Conservation (phyloP, 768 basidiomycete species). For the Piloderma croceum region DNA sequence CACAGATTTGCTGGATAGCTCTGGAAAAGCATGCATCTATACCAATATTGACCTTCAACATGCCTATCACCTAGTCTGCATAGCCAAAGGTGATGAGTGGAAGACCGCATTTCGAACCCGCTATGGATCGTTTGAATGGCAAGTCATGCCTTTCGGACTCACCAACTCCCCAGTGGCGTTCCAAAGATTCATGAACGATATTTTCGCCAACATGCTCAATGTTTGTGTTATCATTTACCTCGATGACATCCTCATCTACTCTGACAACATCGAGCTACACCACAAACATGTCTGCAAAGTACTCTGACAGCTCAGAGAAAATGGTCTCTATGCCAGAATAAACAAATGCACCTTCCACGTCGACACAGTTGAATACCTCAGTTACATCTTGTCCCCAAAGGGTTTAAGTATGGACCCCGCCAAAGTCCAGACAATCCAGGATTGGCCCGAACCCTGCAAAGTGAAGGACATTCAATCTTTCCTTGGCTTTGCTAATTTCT, state of each 20-base stretch:
- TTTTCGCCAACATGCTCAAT: constrained; percentile 24
- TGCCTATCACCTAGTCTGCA: constrained; percentile 38
- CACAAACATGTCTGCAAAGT: constrained; percentile 11
- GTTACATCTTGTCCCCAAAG: constrained; percentile 9
- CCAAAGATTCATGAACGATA: constrained; percentile 24
- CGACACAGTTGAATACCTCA: constrained; percentile 24
- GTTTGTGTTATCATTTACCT: constrained; percentile 33
- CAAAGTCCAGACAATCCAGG: constrained; percentile 3
- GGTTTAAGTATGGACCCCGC: constrained; percentile 4
- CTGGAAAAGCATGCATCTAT: constrained; percentile 22
- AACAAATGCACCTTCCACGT: constrained; percentile 32
- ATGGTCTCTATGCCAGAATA: constrained; percentile 27
- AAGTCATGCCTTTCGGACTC: constrained; percentile 27
- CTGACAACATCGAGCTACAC: constrained; percentile 20
- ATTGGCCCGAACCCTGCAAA: neutral
- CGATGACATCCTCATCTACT: constrained; percentile 39
- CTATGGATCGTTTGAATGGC: constrained; percentile 31
- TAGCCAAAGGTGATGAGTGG: constrained; percentile 31
- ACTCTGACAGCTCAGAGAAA: constrained; percentile 16
- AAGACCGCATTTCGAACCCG: constrained; percentile 35
- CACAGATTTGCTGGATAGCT: constrained; percentile 25
- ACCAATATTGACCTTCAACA: constrained; percentile 35
- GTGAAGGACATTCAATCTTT: constrained; percentile 21
- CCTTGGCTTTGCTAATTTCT: constrained; percentile 28
- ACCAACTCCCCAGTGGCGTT: constrained; percentile 22